Base-by-base conservation (phyloP, 2,329 filamentous ascomycete genomes). In the Ustulina deusta region DNA sequence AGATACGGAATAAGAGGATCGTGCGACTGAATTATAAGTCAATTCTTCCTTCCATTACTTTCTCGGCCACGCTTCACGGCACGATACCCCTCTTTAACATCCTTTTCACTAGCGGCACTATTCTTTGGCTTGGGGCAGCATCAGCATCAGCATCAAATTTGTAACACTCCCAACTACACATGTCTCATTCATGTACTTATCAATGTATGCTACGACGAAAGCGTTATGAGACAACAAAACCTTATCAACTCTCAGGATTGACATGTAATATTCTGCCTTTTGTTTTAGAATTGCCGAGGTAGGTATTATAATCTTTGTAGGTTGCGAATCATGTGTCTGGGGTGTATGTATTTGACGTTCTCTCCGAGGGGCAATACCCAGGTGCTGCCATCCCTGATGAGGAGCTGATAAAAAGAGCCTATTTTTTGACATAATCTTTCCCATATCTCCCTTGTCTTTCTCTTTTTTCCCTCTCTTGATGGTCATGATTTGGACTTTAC, bases 1-100 rank as follows among this genome's bases (percentile, higher is more conserved):
- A 13, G 11, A 22, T 10, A 5, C 5, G 9, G n/a, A 11, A 22
- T 3, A 3, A 6, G 25, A 48, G 20, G 2, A n/a, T n/a, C 15
- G 17, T 32, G 25, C 25, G 25, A 20, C 25, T 32, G 6, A 29
- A 9, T 29, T 32, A 9, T 25, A 29, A 32, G 25, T 22, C 22
- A 29, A 15, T 52, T 40, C 4, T 51, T 29, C 2, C 32, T 29
- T 40, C 20, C 6, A 13, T 36, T 51, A 27, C 13, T 20, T 51
- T 42, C n/a, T 17, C 4, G 11, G 29, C 49, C 56, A 27, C 20
- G 29, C 49, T 59, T 59, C 32, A 22, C 56, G 42, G 38, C 56
- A 36, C 6, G n/a, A 48, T 42, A 49, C 40, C 25, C 2, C 27
- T 29, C 20, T 61, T 51, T 40, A 15, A 61, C 29, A 51, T 32